Conservation (phyloP, 2,329 filamentous ascomycete genomes). For the Simplicillium sp. region DNA sequence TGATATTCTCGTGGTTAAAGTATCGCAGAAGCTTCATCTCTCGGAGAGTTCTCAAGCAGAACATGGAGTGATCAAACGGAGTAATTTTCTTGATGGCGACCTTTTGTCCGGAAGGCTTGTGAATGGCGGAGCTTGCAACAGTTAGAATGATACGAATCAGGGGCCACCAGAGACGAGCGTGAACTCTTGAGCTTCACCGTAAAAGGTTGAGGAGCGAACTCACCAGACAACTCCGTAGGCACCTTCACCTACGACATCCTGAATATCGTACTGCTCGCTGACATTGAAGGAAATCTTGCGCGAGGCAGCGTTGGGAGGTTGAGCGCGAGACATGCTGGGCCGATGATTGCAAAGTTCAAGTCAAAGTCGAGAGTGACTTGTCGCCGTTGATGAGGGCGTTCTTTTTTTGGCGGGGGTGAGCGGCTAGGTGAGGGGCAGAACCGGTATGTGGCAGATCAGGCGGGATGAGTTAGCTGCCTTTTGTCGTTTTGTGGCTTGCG, state of each 20-base stretch:
- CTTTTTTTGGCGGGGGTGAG: slow-evolving; percentile 2
- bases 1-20: slow-evolving; percentile 99
- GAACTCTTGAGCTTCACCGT: background rate
- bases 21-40: slow-evolving; percentile 99
- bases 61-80: slow-evolving; percentile 98
- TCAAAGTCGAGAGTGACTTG: slow-evolving; percentile 1
- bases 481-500: background rate
- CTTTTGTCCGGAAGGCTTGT: slow-evolving; percentile 97
- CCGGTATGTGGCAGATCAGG: no score
- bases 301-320: slow-evolving; percentile 50
- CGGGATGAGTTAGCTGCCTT: no score
- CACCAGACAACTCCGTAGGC: slow-evolving; percentile 98
- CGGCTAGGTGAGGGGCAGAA: no score
- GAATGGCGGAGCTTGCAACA: slow-evolving; percentile 70
- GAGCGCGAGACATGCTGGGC: slow-evolving; percentile 43
- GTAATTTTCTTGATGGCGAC: slow-evolving; percentile 99
- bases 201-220: slow-evolving; percentile 23
- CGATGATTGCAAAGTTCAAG: no score
- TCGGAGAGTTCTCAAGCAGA: slow-evolving; percentile 88
- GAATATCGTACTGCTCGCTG: slow-evolving; percentile 98
- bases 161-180: background rate
- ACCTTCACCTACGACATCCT: slow-evolving; percentile 97
- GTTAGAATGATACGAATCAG: no score
- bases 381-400: background rate
- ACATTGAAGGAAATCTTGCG: slow-evolving; percentile 99